Evolutionary conservation across 2,329 filamentous ascomycete species (phyloP), one percentile per base, ranked within the genome.

Genomic region (Zalaria sp.): DNA sequence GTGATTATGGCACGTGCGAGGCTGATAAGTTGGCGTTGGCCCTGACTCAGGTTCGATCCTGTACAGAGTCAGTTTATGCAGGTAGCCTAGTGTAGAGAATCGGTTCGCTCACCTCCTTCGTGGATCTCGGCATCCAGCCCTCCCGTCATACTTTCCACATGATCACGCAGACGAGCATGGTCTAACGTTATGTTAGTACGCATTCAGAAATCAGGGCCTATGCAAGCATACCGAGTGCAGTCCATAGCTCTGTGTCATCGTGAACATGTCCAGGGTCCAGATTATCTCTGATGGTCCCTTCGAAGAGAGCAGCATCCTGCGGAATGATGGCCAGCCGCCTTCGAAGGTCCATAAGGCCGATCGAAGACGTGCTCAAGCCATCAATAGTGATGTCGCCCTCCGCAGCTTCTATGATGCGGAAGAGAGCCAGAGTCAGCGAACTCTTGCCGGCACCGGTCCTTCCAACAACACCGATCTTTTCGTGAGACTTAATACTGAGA

Each of bases 401-500:
- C 32, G 72, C 75, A 2, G 88, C 77, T 64, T 98, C 93, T 47
- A 98, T 96, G 51, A 98, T 87, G 40, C 93, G 79, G 75, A 98
- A 98, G 18, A 98, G 69, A 2, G 91, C 81, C 47, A 98, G 71
- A 1, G 91, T 96, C 47, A 98, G 68, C 6, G 87, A 94, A 46
- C 85, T 93, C 68, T 98, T 98, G 57, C 91, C 91, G 28, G 91
- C 91, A 41, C 91, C 91, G 0, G 91, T 98, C 38, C 91, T 82
- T 42, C 91, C 91, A 28, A 98, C 91, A 7, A 98, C 88, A 46
- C 91, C 91, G 59, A 98, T 91, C 72, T 96, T 98, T 68, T 98
- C 91, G 56, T 88, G 86, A 4, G 89, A 81, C 66, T 93, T 93
- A 68, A 98, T 93, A 58, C 86, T 79, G 9, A 98, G 69, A 54